A percentile compares a stretch with the other conserved stretches of the same genome.
These are phyloP conservation scores for Rhodotorula sphaerocarpa DNA, from an alignment of 768 basidiomycete genomes.

Conservation along the genomic window DNA sequence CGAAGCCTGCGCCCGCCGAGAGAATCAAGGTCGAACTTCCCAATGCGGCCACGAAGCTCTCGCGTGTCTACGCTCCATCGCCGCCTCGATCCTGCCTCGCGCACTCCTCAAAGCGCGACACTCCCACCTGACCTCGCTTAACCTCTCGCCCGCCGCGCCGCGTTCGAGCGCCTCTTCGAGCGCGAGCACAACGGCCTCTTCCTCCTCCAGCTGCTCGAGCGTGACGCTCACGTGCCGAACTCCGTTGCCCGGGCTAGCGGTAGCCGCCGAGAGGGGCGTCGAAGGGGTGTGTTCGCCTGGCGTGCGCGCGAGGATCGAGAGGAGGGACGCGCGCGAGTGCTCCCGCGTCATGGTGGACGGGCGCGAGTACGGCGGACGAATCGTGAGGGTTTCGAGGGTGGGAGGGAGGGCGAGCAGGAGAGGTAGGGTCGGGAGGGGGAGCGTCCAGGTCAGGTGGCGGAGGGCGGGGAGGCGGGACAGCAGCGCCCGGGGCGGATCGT, in stretches of 20 bases:
- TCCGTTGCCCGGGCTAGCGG: too few relatives aligned
- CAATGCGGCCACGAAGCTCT: too few relatives aligned
- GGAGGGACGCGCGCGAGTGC: not conserved
- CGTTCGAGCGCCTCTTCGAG: not conserved
- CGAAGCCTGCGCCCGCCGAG: too few relatives aligned
- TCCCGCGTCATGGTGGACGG: not conserved
- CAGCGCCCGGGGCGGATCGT: not conserved
- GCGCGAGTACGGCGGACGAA: slow-evolving; percentile 15
- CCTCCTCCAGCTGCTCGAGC: slow-evolving; percentile 27
- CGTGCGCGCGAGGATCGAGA: slow-evolving; percentile 4
- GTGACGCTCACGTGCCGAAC: slow-evolving; percentile 3
- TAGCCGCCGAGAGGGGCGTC: not conserved
- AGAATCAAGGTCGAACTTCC: too few relatives aligned
- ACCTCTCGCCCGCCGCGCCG: not conserved
- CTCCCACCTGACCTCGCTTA: slow-evolving; percentile 20
- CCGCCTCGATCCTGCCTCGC: slow-evolving; percentile 3
- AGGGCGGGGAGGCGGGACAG: slow-evolving; percentile 8
- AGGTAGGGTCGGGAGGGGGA: slow-evolving; percentile 2
- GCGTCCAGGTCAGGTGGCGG: slow-evolving; percentile 12
- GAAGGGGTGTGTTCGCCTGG: not conserved
- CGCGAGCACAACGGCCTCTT: slow-evolving; percentile 2
- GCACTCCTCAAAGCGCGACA: slow-evolving; percentile 16
- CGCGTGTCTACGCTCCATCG: too few relatives aligned
- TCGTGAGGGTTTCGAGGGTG: not conserved
- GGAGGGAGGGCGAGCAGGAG: slow-evolving; percentile 18